Evolutionary conservation across 2,329 filamentous ascomycete genomes (phyloP).

Genomic region (Lithohypha guttulata): DNA sequence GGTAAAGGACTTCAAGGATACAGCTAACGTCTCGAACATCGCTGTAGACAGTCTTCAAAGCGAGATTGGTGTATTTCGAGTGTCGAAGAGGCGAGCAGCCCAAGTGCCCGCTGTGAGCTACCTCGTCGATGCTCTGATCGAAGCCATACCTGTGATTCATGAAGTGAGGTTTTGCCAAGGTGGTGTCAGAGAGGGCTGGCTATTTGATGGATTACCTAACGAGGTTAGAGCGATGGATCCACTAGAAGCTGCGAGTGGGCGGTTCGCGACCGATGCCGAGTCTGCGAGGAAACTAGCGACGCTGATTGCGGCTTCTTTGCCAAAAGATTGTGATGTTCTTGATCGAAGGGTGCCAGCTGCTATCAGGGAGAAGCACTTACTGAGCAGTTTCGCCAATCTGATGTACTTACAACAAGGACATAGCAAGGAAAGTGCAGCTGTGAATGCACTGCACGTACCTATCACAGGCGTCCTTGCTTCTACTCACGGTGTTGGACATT

Average conservation of each 20-base stretch:
- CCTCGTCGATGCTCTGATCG: conserved; percentile 63
- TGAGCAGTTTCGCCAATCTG: conserved; percentile 26
- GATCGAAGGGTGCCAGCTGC: conserved; percentile 22
- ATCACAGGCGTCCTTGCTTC: conserved; percentile 26
- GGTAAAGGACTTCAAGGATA: conserved; percentile 61
- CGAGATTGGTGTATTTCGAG: conserved; percentile 46
- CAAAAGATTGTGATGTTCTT: conserved; percentile 24
- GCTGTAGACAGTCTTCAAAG: conserved; percentile 56
- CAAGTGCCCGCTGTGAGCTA: conserved; percentile 79
- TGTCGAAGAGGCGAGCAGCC: conserved; percentile 65
- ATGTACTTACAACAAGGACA: conserved; percentile 27
- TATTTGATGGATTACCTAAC: conserved; percentile 51
- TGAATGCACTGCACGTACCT: conserved; percentile 26
- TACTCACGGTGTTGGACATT: conserved; percentile 27
- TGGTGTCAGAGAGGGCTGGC: conserved; percentile 72
- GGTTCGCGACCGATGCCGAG: conserved; percentile 33
- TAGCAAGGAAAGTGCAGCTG: conserved; percentile 26
- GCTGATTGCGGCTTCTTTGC: conserved; percentile 41
- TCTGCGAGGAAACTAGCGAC: conserved; percentile 38
- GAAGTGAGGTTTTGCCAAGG: conserved; percentile 76
- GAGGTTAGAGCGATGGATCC: conserved; percentile 55
- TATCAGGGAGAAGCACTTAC: conserved; percentile 21
- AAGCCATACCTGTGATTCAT: conserved; percentile 58
- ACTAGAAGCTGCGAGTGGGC: conserved; percentile 49
- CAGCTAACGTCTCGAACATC: conserved; percentile 69